Base-by-base conservation (phyloP, 441 rosid genomes). In the Viola pubescens region DNA sequence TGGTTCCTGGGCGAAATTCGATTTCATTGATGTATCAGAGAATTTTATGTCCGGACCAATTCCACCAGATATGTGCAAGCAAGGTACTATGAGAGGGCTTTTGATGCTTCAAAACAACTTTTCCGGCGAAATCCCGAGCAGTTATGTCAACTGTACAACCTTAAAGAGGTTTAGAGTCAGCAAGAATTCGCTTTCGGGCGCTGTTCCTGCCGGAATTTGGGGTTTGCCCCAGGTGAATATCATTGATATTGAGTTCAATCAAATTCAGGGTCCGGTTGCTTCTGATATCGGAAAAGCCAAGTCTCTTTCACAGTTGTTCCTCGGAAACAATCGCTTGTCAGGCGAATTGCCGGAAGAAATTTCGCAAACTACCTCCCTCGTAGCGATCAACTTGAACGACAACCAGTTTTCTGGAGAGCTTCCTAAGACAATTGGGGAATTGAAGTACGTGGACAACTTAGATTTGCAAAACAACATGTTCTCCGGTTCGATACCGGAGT, bases 61-160 rank as follows among this genome's bases (percentile, higher is more conserved):
- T 59, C 98, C 98, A 5, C 90, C 96, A 0, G 75, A 86, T 57
- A 92, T 92, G 97, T 92, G 98, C 73, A 82, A 83, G 68, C 63
- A 64, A 12, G 92, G 97, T 61, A 79, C 78, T 48, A 85, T 89
- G 98, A 76, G 0, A 60, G 70, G 7, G 56, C 79, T 92, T 37
- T 84, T 92, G 16, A 68, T 92, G 69, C 84, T 92, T 0, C 88
- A 89, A 58, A 92, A 92, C 79, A 80, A 75, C 4, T 65, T 92
- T 37, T 80, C 90, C 0, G 98, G 98, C 1, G 77, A 79, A 11
- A 92, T 92, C 56, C 98, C 97, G 0, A 75, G 77, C 1, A 69
- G 72, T n/a, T 92, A 92, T 43, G 87, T 70, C 5, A 78, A 67
- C 57, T 92, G 98, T 67, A 43, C 16, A 47, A 75, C 84, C 19